Evolutionary conservation across 2,329 filamentous ascomycete genomes (phyloP).

Genomic region (Sporothrix variecibatus): DNA sequence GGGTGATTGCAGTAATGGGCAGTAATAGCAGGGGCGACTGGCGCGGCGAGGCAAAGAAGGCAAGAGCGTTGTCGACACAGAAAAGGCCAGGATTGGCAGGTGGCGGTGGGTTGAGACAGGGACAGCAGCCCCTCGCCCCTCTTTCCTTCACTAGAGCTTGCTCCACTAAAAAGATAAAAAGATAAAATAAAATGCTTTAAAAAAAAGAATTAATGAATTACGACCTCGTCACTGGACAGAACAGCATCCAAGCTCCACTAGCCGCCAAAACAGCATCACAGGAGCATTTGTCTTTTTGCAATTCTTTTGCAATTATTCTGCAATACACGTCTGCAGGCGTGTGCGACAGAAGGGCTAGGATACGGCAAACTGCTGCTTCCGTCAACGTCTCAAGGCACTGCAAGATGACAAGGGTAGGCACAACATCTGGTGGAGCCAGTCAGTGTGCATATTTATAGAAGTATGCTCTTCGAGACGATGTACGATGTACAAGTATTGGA

Average conservation of each 20-base stretch:
- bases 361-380: not conserved
- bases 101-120: not conserved
- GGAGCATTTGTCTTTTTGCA: not conserved
- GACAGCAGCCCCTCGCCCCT: not conserved
- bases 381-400: slow-evolving; percentile 8
- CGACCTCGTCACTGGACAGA: not conserved
- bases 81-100: slow-evolving; percentile 10
- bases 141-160: slow-evolving; percentile 6
- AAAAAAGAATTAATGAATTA: not conserved
- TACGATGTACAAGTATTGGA: not conserved
- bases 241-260: slow-evolving; percentile 3
- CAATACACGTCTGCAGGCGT: not conserved
- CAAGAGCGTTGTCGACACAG: not conserved
- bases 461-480: not conserved
- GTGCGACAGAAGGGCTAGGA: not conserved
- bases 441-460: not conserved
- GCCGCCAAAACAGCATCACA: not conserved
- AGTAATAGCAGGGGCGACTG: not conserved
- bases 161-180: slow-evolving; percentile 3
- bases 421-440: slow-evolving; percentile 8
- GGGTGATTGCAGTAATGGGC: not conserved
- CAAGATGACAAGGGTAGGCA: not conserved
- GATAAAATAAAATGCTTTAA: not conserved
- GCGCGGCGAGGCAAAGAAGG: slow-evolving; percentile 3
- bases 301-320: not conserved